Evolutionary conservation across 202 grass and related monocot genomes (phyloP).

Genomic region (Schoenoplectus triqueter): DNA sequence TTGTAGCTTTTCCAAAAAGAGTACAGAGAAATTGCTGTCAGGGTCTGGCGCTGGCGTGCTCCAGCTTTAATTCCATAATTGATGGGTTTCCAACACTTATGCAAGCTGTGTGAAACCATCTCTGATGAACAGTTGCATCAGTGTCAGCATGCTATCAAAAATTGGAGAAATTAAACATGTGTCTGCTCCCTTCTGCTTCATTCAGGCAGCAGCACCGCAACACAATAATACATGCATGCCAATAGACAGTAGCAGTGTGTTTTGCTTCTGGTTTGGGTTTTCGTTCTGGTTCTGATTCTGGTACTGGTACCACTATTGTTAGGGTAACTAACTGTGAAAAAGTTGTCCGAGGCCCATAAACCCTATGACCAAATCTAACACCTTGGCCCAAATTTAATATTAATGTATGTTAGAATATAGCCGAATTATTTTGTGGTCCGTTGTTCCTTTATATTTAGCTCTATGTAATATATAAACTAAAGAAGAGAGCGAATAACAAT

Average conservation of each 20-base stretch:
- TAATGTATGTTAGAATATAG: neutral
- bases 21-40: neutral
- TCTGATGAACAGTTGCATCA: constrained; percentile 1
- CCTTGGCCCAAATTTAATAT: constrained; percentile 5
- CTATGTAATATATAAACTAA: no score
- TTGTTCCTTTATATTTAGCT: no score
- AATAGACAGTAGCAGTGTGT: neutral
- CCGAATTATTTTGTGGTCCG: no score
- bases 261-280: neutral
- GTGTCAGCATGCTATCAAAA: constrained; percentile 1
- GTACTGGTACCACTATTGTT: neutral
- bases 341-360: neutral
- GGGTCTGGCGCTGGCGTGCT: neutral
- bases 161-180: neutral
- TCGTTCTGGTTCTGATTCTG: neutral
- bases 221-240: neutral
- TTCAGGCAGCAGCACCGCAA: neutral
- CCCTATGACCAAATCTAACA: neutral
- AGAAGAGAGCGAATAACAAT: no score
- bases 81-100: neutral
- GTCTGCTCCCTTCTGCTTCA: neutral
- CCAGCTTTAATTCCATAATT: neutral
- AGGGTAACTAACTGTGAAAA: neutral
- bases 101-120: neutral
- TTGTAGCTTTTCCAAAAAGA: constrained; percentile 13